These are phyloP conservation scores for Chlamydomonas schloesseri DNA, from an alignment of 139 green algal genomes.

Conservation along the genomic window DNA sequence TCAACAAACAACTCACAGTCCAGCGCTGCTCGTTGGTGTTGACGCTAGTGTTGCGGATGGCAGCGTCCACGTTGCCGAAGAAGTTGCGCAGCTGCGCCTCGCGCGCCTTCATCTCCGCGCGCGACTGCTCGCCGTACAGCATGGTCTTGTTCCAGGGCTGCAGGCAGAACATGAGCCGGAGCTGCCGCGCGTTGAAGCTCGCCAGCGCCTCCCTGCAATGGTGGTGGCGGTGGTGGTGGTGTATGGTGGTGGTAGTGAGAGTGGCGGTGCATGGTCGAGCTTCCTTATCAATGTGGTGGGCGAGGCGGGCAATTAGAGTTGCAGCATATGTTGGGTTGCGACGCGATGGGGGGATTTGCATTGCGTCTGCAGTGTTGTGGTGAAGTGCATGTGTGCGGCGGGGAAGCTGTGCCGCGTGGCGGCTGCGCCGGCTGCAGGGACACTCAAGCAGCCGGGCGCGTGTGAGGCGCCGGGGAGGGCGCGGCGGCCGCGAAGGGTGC, in stretches of 20 bases:
- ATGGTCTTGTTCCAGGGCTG: conserved; percentile 92
- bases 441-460: not conserved
- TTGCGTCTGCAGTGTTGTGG: too few relatives aligned
- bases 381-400: not conserved
- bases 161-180: conserved; percentile 96
- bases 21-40: conserved; percentile 29
- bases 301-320: too few relatives aligned
- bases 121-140: conserved; percentile 72
- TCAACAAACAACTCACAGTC: conserved; percentile 57
- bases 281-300: too few relatives aligned
- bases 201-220: conserved; percentile 83
- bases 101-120: conserved; percentile 78
- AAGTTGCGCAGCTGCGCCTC: conserved; percentile 92
- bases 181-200: conserved; percentile 85
- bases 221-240: not conserved
- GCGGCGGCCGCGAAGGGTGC: too few relatives aligned
- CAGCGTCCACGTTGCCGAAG: conserved; percentile 92
- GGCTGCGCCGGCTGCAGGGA: not conserved
- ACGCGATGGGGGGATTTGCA: too few relatives aligned
- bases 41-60: conserved; percentile 61
- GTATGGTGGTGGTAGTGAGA: not conserved
- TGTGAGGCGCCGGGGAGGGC: not conserved
- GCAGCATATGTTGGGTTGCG: too few relatives aligned
- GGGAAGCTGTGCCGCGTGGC: not conserved
- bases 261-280: too few relatives aligned